phyloP scores from a whole-genome alignment of 2,329 filamentous ascomycete genomes.

The Parasarocladium wereldwijsianum region DNA sequence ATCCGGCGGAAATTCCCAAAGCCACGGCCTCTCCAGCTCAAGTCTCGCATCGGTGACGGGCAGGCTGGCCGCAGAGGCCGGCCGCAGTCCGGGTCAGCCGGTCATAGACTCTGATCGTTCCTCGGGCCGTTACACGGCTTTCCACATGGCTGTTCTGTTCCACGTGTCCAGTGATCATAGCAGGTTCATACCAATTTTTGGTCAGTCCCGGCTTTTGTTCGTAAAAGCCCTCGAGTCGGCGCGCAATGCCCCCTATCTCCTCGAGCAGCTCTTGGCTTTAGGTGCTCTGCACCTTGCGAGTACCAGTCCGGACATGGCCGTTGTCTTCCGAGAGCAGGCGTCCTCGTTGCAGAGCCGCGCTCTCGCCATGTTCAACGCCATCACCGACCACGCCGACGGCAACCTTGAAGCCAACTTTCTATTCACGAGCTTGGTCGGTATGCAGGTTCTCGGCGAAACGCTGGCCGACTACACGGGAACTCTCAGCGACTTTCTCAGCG shows the following conservation, averaged over 20 bases:
- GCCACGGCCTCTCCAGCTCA: no score
- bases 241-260: neutral
- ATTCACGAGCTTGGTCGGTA: constrained; percentile 16
- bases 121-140: neutral
- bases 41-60: neutral
- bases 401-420: constrained; percentile 16
- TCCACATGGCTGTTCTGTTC: constrained; percentile 2
- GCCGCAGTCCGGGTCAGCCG: neutral
- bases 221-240: neutral
- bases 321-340: constrained; percentile 9
- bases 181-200: neutral
- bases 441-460: constrained; percentile 22
- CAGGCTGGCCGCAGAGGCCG: neutral
- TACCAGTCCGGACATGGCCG: neutral
- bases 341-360: constrained; percentile 16
- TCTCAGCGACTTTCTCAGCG: constrained; percentile 14
- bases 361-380: constrained; percentile 15
- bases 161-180: neutral
- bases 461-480: constrained; percentile 13
- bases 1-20: no score
- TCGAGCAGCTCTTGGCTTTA: constrained; percentile 1
- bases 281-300: constrained; percentile 1
- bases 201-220: neutral
- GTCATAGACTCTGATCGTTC: no score
- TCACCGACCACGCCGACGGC: constrained; percentile 5